Evolutionary conservation across 1,284 basidiomycete species (phyloP).

Genomic region (Boletus sp.): DNA sequence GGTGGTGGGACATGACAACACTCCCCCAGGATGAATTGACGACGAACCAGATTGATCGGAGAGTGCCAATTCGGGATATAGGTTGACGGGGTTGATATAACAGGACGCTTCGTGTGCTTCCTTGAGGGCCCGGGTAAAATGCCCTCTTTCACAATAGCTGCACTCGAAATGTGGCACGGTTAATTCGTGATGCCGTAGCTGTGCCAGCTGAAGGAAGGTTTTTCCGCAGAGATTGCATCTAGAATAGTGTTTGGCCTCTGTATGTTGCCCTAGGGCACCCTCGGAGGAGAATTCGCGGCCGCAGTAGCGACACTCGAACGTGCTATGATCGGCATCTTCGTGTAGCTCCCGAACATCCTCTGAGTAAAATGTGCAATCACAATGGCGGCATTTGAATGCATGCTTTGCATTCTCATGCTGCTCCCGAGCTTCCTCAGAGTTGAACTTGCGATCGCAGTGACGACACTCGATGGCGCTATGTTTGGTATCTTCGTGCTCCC

Average conservation of each 20-base stretch:
- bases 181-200: conserved; percentile 16
- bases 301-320: conserved; percentile 12
- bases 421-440: conserved; percentile 1
- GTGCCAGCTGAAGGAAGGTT: conserved; percentile 7
- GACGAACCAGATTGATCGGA: not conserved
- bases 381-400: conserved; percentile 16
- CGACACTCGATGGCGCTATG: conserved; percentile 22
- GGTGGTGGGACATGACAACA: not conserved
- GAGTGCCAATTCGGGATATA: no score
- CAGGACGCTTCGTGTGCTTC: conserved; percentile 20
- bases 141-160: conserved; percentile 15
- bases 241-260: conserved; percentile 9
- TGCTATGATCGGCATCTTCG: conserved; percentile 14
- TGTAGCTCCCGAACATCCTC: conserved; percentile 13
- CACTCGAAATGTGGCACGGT: conserved; percentile 18
- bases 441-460: conserved; percentile 12
- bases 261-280: conserved; percentile 6
- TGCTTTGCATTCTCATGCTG: conserved; percentile 23
- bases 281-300: conserved; percentile 16
- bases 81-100: not conserved
- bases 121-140: not conserved
- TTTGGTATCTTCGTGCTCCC: conserved; percentile 18
- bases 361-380: conserved; percentile 18
- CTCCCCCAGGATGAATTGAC: not conserved
- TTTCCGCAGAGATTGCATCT: conserved; percentile 16